These are phyloP conservation scores for Geotrichum restrictum DNA, from an alignment of 1,139 yeast genomes.

Conservation along the genomic window DNA sequence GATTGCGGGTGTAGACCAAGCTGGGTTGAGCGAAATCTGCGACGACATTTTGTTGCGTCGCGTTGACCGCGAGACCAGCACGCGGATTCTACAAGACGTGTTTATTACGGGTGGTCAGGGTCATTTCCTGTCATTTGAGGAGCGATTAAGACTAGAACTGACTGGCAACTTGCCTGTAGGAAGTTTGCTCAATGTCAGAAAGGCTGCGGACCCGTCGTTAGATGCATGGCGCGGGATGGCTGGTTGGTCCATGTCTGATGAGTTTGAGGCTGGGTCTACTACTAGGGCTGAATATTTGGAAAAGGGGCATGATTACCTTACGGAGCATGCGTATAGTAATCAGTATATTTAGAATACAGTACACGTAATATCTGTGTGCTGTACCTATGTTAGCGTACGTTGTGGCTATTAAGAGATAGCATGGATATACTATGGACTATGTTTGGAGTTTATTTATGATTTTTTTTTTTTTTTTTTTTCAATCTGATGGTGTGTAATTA, in stretches of 20 bases:
- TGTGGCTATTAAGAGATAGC: background rate
- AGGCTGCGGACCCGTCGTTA: conserved; percentile 61
- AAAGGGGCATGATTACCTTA: conserved; percentile 82
- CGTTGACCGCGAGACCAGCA: conserved; percentile 50
- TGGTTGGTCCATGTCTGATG: conserved; percentile 57
- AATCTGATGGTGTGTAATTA: too few relatives aligned
- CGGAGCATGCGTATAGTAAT: conserved; percentile 81
- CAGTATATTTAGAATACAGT: conserved; percentile 14
- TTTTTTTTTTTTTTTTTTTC: too few relatives aligned
- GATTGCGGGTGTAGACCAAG: conserved; percentile 93
- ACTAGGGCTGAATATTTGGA: conserved; percentile 77
- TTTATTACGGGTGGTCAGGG: conserved; percentile 87
- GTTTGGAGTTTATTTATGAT: too few relatives aligned
- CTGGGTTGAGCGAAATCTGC: conserved; percentile 76
- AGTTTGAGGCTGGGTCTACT: conserved; percentile 50
- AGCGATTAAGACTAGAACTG: conserved; percentile 64
- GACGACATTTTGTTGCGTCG: conserved; percentile 63
- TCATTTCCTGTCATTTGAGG: conserved; percentile 58
- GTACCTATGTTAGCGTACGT: too few relatives aligned
- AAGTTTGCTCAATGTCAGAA: conserved; percentile 56
- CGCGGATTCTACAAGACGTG: conserved; percentile 56
- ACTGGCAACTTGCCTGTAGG: conserved; percentile 67
- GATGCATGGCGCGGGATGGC: conserved; percentile 98
- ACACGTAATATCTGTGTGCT: too few relatives aligned
- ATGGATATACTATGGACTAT: background rate